Evolutionary conservation across 2,329 filamentous ascomycete genomes (phyloP).

Genomic region (Beauveria rudraprayagi): DNA sequence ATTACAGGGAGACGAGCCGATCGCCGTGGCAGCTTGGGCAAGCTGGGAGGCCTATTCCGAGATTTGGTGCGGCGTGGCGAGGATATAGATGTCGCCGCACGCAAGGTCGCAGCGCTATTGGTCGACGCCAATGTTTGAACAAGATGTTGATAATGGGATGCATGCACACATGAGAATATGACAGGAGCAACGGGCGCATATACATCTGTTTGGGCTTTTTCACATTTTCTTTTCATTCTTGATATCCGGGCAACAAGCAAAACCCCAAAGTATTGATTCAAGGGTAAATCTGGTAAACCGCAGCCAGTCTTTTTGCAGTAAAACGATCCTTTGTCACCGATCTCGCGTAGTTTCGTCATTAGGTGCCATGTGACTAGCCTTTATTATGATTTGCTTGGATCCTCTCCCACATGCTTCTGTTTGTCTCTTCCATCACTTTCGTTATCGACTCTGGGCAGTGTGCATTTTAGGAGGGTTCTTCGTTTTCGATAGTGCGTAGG

Average conservation of each 20-base stretch:
- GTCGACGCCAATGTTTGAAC: constrained; percentile 17
- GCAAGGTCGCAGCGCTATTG: constrained; percentile 52
- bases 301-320: background rate
- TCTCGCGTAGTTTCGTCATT: background rate
- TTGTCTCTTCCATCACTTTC: background rate
- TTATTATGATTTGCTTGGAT: background rate
- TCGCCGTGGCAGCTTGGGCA: constrained; percentile 44
- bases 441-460: background rate
- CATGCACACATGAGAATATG: constrained; percentile 3
- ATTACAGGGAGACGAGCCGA: constrained; percentile 53
- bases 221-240: background rate
- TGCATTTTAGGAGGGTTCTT: background rate
- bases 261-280: background rate
- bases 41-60: constrained; percentile 53
- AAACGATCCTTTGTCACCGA: background rate
- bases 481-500: background rate
- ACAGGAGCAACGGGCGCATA: constrained; percentile 3
- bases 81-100: constrained; percentile 48
- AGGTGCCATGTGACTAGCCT: background rate
- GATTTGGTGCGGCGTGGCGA: constrained; percentile 48
- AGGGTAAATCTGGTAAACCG: background rate
- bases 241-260: background rate
- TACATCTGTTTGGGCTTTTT: constrained; percentile 16
- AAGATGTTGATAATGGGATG: background rate
- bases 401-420: background rate